These are phyloP conservation scores for Taphrina populina DNA, from an alignment of 1,139 yeast genomes.

Conservation along the genomic window DNA sequence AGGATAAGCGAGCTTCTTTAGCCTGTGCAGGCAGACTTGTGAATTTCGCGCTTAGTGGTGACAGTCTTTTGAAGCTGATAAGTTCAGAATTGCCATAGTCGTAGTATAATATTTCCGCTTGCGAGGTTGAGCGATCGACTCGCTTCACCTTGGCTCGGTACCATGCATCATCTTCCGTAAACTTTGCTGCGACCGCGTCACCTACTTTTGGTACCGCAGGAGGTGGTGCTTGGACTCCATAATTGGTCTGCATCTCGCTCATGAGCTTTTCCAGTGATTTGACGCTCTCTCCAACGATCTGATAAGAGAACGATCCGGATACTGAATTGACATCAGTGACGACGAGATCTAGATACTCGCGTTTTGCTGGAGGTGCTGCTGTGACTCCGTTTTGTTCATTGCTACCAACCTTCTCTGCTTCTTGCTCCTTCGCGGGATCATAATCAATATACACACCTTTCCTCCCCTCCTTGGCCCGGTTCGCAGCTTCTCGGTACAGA, in stretches of 20 bases:
- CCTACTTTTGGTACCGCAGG: slow-evolving; percentile 51
- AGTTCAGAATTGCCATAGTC: slow-evolving; percentile 65
- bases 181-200: slow-evolving; percentile 61
- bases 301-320: slow-evolving; percentile 37
- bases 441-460: slow-evolving; percentile 69
- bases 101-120: slow-evolving; percentile 58
- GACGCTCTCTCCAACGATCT: slow-evolving; percentile 41
- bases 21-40: slow-evolving; percentile 57
- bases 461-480: slow-evolving; percentile 55
- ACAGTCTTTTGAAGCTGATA: slow-evolving; percentile 52
- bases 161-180: slow-evolving; percentile 63
- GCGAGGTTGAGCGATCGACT: slow-evolving; percentile 53
- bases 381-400: slow-evolving; percentile 40
- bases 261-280: slow-evolving; percentile 41
- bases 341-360: slow-evolving; percentile 60
- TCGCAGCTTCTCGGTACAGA: slow-evolving; percentile 63
- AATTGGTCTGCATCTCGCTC: slow-evolving; percentile 13
- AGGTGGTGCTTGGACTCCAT: neutral
- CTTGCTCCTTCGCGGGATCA: slow-evolving; percentile 47
- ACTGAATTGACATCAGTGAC: slow-evolving; percentile 54
- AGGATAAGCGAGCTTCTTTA: slow-evolving; percentile 57
- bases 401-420: slow-evolving; percentile 40
- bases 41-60: slow-evolving; percentile 59
- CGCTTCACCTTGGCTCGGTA: slow-evolving; percentile 48
- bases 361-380: slow-evolving; percentile 39